Conservation (phyloP, 2,329 filamentous ascomycete species). For the Ophioceras dolichostomum region DNA sequence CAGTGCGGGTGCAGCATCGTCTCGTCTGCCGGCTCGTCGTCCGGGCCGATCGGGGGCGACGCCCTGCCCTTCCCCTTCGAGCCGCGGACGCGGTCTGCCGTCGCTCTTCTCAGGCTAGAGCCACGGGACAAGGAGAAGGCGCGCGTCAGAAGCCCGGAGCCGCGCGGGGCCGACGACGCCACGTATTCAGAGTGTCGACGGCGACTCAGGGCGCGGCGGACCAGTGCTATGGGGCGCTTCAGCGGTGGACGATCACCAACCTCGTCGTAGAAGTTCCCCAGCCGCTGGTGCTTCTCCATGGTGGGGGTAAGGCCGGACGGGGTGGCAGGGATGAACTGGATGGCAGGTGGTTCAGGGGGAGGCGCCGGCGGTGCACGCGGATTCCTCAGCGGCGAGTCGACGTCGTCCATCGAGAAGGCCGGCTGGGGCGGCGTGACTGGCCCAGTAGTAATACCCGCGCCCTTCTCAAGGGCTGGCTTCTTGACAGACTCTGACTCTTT, state of each 20-base stretch:
- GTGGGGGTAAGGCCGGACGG: slow-evolving; percentile 46
- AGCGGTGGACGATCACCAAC: slow-evolving; percentile 22
- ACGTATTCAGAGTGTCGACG: slow-evolving; percentile 34
- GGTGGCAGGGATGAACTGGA: slow-evolving; percentile 52
- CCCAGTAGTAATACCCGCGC: slow-evolving; percentile 17
- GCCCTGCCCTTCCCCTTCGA: slow-evolving; percentile 13
- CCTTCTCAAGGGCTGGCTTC: too few relatives aligned
- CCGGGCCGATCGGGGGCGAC: slow-evolving; percentile 20
- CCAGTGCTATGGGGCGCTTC: slow-evolving; percentile 33
- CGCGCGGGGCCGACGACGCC: slow-evolving; percentile 24
- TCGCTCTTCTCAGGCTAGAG: slow-evolving; percentile 15
- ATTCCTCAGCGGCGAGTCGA: slow-evolving; percentile 51
- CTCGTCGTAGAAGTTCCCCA: slow-evolving; percentile 42
- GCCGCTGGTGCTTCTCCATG: slow-evolving; percentile 34
- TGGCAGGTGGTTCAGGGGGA: slow-evolving; percentile 24
- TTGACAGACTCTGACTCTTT: too few relatives aligned
- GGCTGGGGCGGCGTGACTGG: slow-evolving; percentile 42
- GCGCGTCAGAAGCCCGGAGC: slow-evolving; percentile 29
- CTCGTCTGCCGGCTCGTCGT: slow-evolving; percentile 36
- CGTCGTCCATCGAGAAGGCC: slow-evolving; percentile 34
- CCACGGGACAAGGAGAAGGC: slow-evolving; percentile 36
- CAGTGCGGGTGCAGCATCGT: slow-evolving; percentile 48
- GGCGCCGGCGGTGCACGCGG: slow-evolving; percentile 46
- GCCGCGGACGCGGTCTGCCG: slow-evolving; percentile 9
- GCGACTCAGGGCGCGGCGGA: slow-evolving; percentile 40